Evolutionary conservation across 768 basidiomycete species (phyloP).

Genomic region (Termitomyces titanicus): DNA sequence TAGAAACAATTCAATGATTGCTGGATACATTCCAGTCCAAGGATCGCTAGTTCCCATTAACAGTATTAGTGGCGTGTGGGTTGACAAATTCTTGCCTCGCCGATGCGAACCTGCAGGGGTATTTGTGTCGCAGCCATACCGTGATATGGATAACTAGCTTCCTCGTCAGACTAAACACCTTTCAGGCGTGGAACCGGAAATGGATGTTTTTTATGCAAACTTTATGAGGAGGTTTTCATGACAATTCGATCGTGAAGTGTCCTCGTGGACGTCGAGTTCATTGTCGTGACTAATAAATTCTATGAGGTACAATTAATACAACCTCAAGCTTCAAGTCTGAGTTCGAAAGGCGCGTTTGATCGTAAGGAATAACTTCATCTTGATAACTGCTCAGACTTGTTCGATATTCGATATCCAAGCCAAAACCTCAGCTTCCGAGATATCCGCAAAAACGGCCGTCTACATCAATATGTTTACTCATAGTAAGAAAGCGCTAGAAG

Average conservation of each 20-base stretch:
- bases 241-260: not conserved
- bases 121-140: too few relatives aligned
- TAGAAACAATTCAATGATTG: too few relatives aligned
- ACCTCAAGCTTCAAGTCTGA: not conserved
- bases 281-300: too few relatives aligned
- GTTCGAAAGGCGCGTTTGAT: too few relatives aligned
- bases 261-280: too few relatives aligned
- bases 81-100: not conserved
- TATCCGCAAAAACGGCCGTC: too few relatives aligned
- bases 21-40: not conserved
- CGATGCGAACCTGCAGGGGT: not conserved
- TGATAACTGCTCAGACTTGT: not conserved
- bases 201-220: not conserved
- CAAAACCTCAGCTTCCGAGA: not conserved
- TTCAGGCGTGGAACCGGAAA: not conserved
- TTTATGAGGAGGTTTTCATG: not conserved
- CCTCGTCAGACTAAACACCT: not conserved
- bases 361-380: too few relatives aligned
- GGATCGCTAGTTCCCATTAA: not conserved
- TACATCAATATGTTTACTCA: not conserved
- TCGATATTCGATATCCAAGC: not conserved
- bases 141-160: not conserved
- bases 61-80: too few relatives aligned
- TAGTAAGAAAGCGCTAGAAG: not conserved
- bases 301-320: too few relatives aligned